phyloP scores from a whole-genome alignment of 2,329 filamentous ascomycete genomes.

The Aspergillus novoparasiticus region DNA sequence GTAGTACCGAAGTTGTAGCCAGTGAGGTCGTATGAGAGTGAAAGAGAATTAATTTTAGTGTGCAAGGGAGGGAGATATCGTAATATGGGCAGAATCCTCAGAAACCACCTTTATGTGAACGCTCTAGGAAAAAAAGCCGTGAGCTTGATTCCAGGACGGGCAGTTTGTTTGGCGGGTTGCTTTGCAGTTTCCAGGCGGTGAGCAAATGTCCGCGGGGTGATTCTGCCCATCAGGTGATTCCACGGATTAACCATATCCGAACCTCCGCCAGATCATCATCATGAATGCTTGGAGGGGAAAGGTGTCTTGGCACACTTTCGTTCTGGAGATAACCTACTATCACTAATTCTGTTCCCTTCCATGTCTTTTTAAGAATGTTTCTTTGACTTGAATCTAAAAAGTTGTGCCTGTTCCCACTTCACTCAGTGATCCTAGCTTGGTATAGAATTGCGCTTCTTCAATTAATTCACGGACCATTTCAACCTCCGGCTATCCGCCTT shows the following conservation, averaged over 20 bases:
- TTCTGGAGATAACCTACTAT: slow-evolving; percentile 16
- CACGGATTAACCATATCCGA: slow-evolving; percentile 24
- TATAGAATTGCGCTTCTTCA: not conserved
- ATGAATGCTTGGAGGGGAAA: slow-evolving; percentile 24
- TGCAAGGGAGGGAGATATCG: not conserved
- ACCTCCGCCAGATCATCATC: slow-evolving; percentile 26
- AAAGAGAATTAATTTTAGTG: not conserved
- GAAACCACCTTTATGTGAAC: slow-evolving; percentile 9
- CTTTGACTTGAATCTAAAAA: not conserved
- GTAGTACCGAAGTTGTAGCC: slow-evolving; percentile 5
- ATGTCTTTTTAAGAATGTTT: not conserved
- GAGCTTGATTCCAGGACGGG: slow-evolving; percentile 33
- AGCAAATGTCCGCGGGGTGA: slow-evolving; percentile 24
- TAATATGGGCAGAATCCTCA: not conserved
- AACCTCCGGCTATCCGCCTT: slow-evolving; percentile 6
- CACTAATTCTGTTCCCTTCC: slow-evolving; percentile 11
- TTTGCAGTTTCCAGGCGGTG: slow-evolving; percentile 32
- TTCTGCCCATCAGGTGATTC: slow-evolving; percentile 30
- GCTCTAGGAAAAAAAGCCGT: slow-evolving; percentile 11
- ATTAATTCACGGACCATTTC: not conserved
- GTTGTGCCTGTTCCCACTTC: not conserved
- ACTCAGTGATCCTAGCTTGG: not conserved
- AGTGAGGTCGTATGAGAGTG: not conserved
- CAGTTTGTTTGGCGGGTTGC: slow-evolving; percentile 37
- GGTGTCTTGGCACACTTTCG: slow-evolving; percentile 25